phyloP scores from a whole-genome alignment of 2,329 filamentous ascomycete species.

The Dactylella cylindrospora region DNA sequence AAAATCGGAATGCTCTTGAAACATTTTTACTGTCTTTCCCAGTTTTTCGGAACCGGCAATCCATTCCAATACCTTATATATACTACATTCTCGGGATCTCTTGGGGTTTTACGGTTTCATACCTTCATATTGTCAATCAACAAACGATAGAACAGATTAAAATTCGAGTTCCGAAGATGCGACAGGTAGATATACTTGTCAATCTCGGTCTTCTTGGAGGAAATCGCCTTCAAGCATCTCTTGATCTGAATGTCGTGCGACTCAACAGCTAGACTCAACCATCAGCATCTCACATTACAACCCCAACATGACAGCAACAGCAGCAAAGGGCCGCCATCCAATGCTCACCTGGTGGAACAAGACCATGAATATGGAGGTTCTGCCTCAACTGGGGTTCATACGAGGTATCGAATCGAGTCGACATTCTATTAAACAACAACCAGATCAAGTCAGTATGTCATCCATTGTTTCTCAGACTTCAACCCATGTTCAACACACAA shows the following conservation, averaged over 20 bases:
- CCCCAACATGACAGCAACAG: slow-evolving; percentile 47
- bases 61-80: too few species aligned
- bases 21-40: too few species aligned
- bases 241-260: slow-evolving; percentile 63
- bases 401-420: slow-evolving; percentile 55
- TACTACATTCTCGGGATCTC: neutral
- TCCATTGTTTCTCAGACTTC: neutral
- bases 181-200: slow-evolving; percentile 85
- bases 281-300: slow-evolving; percentile 1
- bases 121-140: slow-evolving; percentile 71
- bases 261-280: slow-evolving; percentile 54
- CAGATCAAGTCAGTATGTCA: slow-evolving; percentile 18
- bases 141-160: slow-evolving; percentile 79
- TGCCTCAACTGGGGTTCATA: slow-evolving; percentile 57
- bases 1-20: slow-evolving; percentile 3
- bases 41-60: too few species aligned
- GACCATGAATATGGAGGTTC: slow-evolving; percentile 58
- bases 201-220: slow-evolving; percentile 67
- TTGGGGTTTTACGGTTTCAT: slow-evolving; percentile 24
- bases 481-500: neutral
- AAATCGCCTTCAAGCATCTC: slow-evolving; percentile 73
- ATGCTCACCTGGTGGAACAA: slow-evolving; percentile 56
- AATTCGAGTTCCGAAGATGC: slow-evolving; percentile 71
- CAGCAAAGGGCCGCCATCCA: slow-evolving; percentile 50
- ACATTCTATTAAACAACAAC: too few species aligned